Conservation (phyloP, 129 eudicot species). For the Pseudognaphalium luteoalbum region DNA sequence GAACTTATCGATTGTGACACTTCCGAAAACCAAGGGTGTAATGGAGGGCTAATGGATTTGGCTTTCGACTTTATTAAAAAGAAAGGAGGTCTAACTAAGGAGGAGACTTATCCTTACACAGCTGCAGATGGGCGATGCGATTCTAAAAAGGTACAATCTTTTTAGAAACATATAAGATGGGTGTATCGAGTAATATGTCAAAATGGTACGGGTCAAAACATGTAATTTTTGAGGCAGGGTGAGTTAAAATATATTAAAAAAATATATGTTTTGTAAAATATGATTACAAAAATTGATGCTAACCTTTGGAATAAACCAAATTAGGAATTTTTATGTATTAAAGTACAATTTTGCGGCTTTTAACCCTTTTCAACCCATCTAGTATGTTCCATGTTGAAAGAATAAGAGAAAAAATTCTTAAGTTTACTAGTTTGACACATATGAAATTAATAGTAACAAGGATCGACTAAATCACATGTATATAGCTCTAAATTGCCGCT, state of each 20-base stretch:
- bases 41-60: constrained; percentile 88
- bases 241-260: background rate
- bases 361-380: too few species aligned
- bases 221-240: too few species aligned
- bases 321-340: too few species aligned
- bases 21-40: constrained; percentile 66
- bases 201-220: background rate
- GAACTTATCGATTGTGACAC: constrained; percentile 93
- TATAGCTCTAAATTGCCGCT: too few species aligned
- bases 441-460: too few species aligned
- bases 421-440: too few species aligned
- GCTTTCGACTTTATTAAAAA: constrained; percentile 76
- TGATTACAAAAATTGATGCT: background rate
- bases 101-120: constrained; percentile 66
- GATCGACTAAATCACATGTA: too few species aligned
- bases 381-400: too few species aligned
- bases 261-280: background rate
- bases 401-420: too few species aligned
- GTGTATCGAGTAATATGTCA: background rate
- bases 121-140: constrained; percentile 67
- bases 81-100: constrained; percentile 71
- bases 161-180: background rate
- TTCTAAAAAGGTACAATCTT: constrained; percentile 53
- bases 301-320: too few species aligned
- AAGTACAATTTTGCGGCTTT: too few species aligned